Percentiles rank a stretch among this genome's conserved stretches.
These are phyloP conservation scores for Abelmoschus esculentus DNA, from an alignment of 345 rosid species.

Conservation along the genomic window DNA sequence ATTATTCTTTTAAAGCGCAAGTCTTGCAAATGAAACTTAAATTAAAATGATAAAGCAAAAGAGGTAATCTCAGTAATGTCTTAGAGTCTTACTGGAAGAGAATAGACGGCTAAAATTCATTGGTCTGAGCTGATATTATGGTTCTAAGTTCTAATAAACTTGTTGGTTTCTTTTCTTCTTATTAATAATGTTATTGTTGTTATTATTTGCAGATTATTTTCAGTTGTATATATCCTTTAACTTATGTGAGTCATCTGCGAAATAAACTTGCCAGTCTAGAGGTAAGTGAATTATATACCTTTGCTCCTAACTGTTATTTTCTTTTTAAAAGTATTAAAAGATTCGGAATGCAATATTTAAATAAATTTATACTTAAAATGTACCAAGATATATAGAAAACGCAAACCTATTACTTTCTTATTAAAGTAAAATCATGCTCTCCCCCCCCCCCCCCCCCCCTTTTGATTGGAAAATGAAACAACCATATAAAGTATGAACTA, in stretches of 20 bases:
- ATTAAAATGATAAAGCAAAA: background rate
- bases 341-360: background rate
- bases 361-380: background rate
- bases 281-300: conserved; percentile 29
- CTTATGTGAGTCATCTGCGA: conserved; percentile 42
- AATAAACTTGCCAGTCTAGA: conserved; percentile 45
- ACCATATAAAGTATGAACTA: background rate
- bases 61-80: background rate
- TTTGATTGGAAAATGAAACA: background rate
- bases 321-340: background rate
- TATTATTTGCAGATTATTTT: conserved; percentile 48
- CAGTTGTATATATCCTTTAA: conserved; percentile 40
- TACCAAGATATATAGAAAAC: background rate
- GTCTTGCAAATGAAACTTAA: too few species aligned
- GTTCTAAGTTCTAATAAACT: background rate
- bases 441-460: too few species aligned
- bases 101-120: too few species aligned
- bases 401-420: background rate
- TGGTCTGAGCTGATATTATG: background rate
- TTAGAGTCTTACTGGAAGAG: too few species aligned
- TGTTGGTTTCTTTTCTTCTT: background rate
- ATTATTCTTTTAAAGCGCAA: background rate
- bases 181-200: background rate
- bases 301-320: background rate
- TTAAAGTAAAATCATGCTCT: background rate